Conservation (phyloP, 2,329 filamentous ascomycete species). For the Colletotrichum liaoningense region DNA sequence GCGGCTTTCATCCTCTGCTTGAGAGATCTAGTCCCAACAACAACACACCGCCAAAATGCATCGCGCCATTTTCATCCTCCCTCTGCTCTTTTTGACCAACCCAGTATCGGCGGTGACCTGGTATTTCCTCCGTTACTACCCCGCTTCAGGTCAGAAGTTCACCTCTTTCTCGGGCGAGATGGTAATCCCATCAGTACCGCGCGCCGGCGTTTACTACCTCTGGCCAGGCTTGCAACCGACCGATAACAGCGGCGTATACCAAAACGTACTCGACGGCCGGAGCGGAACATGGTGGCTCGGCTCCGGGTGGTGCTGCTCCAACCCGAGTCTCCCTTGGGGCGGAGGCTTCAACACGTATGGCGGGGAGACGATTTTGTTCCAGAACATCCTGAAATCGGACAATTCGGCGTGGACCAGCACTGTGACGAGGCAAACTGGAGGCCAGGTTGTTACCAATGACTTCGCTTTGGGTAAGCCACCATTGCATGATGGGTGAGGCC, state of each 20-base stretch:
- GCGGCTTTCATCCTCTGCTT: not conserved
- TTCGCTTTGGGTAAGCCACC: not conserved
- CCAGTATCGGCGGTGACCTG: conserved; percentile 42
- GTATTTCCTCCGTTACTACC: conserved; percentile 45
- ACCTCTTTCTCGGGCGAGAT: conserved; percentile 44
- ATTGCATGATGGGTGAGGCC: not conserved
- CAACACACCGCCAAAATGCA: not conserved
- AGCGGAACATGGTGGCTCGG: conserved; percentile 53
- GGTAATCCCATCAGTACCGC: conserved; percentile 40
- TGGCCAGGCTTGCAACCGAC: not conserved
- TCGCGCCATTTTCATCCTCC: not conserved
- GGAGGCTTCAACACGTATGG: conserved; percentile 48
- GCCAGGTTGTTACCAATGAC: not conserved
- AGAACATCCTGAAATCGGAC: not conserved
- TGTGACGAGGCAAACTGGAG: not conserved
- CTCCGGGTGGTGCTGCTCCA: conserved; percentile 51
- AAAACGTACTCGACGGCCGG: not conserved
- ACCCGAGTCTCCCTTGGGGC: conserved; percentile 50
- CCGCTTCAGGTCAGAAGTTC: conserved; percentile 43
- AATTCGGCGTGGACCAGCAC: not conserved
- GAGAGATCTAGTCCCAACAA: not conserved
- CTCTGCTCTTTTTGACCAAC: not conserved
- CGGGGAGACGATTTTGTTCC: conserved; percentile 42
- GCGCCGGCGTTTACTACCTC: conserved; percentile 45
- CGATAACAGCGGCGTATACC: not conserved